phyloP scores from a whole-genome alignment of 352 stramenopile species.

The Pythium diclinum region DNA sequence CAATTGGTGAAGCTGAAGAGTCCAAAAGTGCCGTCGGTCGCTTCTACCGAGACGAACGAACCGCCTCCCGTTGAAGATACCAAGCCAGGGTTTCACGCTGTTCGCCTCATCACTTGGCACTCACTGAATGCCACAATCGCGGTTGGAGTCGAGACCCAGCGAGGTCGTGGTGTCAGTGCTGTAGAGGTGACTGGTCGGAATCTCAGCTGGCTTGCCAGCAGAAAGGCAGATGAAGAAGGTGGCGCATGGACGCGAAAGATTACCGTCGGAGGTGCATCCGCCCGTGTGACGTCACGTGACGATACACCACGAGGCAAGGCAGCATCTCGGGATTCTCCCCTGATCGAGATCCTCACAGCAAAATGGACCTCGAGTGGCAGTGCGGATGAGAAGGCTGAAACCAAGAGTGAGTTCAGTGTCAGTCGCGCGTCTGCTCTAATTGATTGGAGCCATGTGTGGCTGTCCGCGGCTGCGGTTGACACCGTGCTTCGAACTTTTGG shows the following conservation, averaged over 20 bases:
- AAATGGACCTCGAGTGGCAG: slow-evolving; percentile 14
- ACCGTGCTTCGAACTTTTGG: slow-evolving; percentile 1
- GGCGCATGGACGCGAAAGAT: slow-evolving; percentile 1
- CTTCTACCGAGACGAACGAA: neutral
- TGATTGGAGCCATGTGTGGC: slow-evolving; percentile 15
- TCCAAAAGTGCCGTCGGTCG: neutral
- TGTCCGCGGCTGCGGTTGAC: slow-evolving; percentile 6
- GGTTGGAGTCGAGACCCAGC: neutral
- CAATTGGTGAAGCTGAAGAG: slow-evolving; percentile 1
- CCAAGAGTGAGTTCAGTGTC: slow-evolving; percentile 6
- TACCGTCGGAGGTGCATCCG: neutral
- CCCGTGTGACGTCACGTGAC: neutral
- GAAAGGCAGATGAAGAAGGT: neutral
- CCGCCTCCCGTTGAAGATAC: neutral
- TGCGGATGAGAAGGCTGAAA: slow-evolving; percentile 1
- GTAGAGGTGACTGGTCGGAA: neutral
- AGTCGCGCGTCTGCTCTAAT: slow-evolving; percentile 1
- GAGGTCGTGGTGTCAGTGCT: neutral
- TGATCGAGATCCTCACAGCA: slow-evolving; percentile 13
- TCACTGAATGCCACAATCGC: slow-evolving; percentile 3
- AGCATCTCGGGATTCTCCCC: neutral
- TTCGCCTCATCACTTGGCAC: slow-evolving; percentile 18
- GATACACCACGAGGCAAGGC: neutral
- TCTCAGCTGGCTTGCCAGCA: neutral
- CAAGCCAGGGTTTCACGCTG: neutral